phyloP scores from a whole-genome alignment of 2,329 filamentous ascomycete genomes.

The Onygenales sp. region DNA sequence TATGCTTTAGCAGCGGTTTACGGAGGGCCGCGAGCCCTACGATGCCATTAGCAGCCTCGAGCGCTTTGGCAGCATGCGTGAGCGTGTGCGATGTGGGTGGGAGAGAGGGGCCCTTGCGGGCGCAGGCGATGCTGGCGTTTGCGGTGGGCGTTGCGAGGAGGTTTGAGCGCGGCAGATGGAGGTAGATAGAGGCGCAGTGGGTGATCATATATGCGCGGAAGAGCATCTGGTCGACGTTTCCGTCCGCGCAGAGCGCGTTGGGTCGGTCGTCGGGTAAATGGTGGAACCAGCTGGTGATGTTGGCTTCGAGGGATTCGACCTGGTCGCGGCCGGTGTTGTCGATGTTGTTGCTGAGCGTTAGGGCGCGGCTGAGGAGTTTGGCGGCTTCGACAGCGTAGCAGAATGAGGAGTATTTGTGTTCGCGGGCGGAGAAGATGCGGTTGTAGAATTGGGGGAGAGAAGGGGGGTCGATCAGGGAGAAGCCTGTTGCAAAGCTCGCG shows the following conservation, averaged over 20 bases:
- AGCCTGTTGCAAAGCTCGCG: constrained; percentile 44
- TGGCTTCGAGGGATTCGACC: constrained; percentile 50
- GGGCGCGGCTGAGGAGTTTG: constrained; percentile 67
- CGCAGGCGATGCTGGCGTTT: constrained; percentile 40
- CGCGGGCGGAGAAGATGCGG: constrained; percentile 60
- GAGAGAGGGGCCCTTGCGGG: constrained; percentile 28
- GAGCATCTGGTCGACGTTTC: constrained; percentile 76
- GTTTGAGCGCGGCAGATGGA: constrained; percentile 72
- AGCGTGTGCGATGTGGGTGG: constrained; percentile 32
- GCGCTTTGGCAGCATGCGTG: constrained; percentile 66
- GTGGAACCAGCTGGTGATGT: constrained; percentile 64
- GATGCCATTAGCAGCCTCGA: constrained; percentile 69
- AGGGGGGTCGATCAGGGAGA: constrained; percentile 49
- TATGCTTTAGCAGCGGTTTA: constrained; percentile 58
- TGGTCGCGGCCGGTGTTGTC: constrained; percentile 40
- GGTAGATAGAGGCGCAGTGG: constrained; percentile 54
- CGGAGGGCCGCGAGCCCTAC: constrained; percentile 58
- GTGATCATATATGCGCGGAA: constrained; percentile 84
- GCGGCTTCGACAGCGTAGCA: constrained; percentile 75
- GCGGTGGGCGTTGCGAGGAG: constrained; percentile 47
- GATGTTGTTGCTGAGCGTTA: constrained; percentile 36
- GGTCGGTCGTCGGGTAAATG: constrained; percentile 66
- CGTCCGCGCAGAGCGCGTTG: constrained; percentile 58
- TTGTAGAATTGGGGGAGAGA: constrained; percentile 69
- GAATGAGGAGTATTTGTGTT: constrained; percentile 67